Percentiles rank a stretch among this genome's conserved stretches.
These are phyloP conservation scores for Phytophthora tentaculata DNA, from an alignment of 352 stramenopile genomes.

Conservation along the genomic window DNA sequence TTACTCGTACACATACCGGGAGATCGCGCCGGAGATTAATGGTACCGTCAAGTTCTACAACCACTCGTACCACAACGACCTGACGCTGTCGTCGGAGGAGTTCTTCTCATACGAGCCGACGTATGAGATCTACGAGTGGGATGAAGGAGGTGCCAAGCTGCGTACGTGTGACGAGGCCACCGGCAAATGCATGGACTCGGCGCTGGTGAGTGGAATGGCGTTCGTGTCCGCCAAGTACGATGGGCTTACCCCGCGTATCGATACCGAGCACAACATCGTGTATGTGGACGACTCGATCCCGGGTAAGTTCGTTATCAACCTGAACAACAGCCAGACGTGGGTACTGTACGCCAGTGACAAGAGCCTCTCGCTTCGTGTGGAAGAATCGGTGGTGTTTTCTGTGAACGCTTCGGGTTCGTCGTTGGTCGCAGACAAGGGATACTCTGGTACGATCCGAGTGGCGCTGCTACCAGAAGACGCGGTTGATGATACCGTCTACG, in stretches of 20 bases:
- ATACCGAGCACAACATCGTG: slow-evolving; percentile 10
- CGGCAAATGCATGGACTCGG: slow-evolving; percentile 56
- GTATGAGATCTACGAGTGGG: slow-evolving; percentile 73
- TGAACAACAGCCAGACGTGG: slow-evolving; percentile 79
- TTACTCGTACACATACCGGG: slow-evolving; percentile 69
- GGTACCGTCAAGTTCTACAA: slow-evolving; percentile 64
- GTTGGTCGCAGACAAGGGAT: slow-evolving; percentile 45
- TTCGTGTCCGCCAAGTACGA: slow-evolving; percentile 73
- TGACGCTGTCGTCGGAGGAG: slow-evolving; percentile 67
- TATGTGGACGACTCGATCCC: too few relatives aligned
- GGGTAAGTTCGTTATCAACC: slow-evolving; percentile 34
- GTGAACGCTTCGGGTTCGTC: too few relatives aligned
- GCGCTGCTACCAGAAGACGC: slow-evolving; percentile 28
- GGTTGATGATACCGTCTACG: slow-evolving; percentile 48
- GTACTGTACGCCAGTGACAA: slow-evolving; percentile 64
- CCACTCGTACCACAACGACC: slow-evolving; percentile 68
- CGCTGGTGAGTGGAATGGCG: slow-evolving; percentile 74
- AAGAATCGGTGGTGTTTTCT: too few relatives aligned
- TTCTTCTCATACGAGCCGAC: slow-evolving; percentile 49
- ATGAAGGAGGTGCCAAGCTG: slow-evolving; percentile 64
- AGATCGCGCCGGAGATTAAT: slow-evolving; percentile 49
- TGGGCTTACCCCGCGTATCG: slow-evolving; percentile 57
- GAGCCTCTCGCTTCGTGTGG: too few relatives aligned
- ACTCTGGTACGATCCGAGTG: slow-evolving; percentile 60
- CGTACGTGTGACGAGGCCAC: slow-evolving; percentile 42